A percentile compares a stretch with the other conserved stretches of the same genome.
These are phyloP conservation scores for Kwoniella sp. DNA, from an alignment of 768 basidiomycete genomes.

Conservation along the genomic window DNA sequence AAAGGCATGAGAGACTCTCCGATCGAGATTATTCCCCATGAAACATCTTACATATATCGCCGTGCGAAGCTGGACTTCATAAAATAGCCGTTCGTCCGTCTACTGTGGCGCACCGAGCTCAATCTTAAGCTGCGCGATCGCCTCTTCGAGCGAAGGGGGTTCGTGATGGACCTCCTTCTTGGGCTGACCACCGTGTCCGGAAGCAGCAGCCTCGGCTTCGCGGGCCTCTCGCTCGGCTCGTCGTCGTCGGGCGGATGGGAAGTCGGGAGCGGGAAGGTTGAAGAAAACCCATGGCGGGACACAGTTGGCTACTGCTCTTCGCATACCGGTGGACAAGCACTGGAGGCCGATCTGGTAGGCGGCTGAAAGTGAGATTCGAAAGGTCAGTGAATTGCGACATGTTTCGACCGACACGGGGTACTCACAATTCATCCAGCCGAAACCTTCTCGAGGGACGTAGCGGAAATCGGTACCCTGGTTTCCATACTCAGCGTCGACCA, in stretches of 20 bases:
- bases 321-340: slow-evolving; percentile 89
- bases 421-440: slow-evolving; percentile 97
- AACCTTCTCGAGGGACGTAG: slow-evolving; percentile 94
- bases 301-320: slow-evolving; percentile 91
- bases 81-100: no score
- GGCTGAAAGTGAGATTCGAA: slow-evolving; percentile 59
- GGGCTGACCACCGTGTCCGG: slow-evolving; percentile 46
- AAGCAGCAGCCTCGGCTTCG: slow-evolving; percentile 43
- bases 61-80: no score
- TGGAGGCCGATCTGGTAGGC: slow-evolving; percentile 96
- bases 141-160: slow-evolving; percentile 46
- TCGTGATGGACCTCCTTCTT: slow-evolving; percentile 41
- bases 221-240: slow-evolving; percentile 49
- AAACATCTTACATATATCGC: no score
- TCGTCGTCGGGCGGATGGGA: slow-evolving; percentile 39
- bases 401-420: slow-evolving; percentile 9
- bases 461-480: slow-evolving; percentile 87
- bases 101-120: slow-evolving; percentile 17
- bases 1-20: no score
- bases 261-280: slow-evolving; percentile 49
- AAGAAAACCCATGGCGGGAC: slow-evolving; percentile 60
- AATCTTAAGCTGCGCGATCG: slow-evolving; percentile 40
- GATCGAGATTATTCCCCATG: no score
- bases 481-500: slow-evolving; percentile 91
- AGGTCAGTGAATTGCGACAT: not conserved